Conservation (phyloP, 257 asterid species). For the Avicennia marina region DNA sequence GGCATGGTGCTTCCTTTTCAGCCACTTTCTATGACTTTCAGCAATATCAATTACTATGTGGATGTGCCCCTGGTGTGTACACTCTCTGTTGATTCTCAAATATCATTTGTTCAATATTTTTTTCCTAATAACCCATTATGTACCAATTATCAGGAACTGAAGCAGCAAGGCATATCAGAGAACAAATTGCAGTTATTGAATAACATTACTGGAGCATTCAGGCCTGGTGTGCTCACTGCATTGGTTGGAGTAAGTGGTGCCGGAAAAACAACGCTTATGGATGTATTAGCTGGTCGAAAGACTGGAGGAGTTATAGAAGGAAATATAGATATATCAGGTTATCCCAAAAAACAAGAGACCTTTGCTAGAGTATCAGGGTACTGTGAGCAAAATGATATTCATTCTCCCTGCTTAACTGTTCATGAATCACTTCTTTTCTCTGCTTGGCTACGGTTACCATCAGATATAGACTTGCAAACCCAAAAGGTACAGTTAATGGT, state of each 20-base stretch:
- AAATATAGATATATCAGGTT: conserved; percentile 71
- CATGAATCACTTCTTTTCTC: conserved; percentile 87
- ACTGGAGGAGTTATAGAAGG: conserved; percentile 93
- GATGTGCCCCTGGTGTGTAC: conserved; percentile 78
- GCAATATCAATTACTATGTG: conserved; percentile 80
- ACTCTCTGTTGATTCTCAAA: conserved; percentile 15
- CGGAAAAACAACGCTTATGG: conserved; percentile 97
- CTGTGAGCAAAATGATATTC: conserved; percentile 96
- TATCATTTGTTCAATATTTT: conserved; percentile 8
- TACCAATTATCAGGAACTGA: conserved; percentile 57
- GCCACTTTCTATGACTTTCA: conserved; percentile 82
- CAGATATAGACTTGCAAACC: conserved; percentile 72
- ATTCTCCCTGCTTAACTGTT: conserved; percentile 91
- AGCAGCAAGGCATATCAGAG: conserved; percentile 81
- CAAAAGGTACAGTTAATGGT: conserved; percentile 55
- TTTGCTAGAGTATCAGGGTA: conserved; percentile 96
- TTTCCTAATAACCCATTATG: conserved; percentile 14
- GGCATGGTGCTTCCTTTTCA: conserved; percentile 97
- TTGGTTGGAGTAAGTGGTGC: conserved; percentile 97
- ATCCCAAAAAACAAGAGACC: conserved; percentile 85
- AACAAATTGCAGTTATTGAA: conserved; percentile 72
- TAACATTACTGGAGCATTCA: conserved; percentile 82
- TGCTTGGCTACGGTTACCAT: conserved; percentile 80
- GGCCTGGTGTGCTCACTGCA: conserved; percentile 93
- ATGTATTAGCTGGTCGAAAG: conserved; percentile 92